Percentiles rank a stretch among this genome's conserved stretches.
Evolutionary conservation across 2,329 filamentous ascomycete species (phyloP).

Genomic region (Fusarium nisikadoi): DNA sequence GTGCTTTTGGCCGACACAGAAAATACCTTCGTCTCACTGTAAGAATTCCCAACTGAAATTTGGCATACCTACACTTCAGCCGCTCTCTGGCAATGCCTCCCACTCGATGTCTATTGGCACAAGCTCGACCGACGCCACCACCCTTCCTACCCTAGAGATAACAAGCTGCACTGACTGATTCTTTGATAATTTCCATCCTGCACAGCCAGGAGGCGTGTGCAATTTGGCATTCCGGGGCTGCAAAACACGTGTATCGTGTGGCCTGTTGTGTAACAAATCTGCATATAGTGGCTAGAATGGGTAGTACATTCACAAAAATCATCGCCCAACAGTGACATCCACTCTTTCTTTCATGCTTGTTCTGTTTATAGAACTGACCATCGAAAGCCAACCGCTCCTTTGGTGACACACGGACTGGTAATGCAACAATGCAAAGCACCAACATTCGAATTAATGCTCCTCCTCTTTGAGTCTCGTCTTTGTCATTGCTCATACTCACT

Average conservation of each 20-base stretch:
- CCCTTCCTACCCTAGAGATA: conserved; percentile 1
- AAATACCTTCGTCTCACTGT: background rate
- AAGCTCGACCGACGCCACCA: background rate
- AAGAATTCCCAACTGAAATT: background rate
- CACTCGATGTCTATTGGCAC: background rate
- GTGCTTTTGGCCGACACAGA: background rate
- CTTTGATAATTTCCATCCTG: background rate
- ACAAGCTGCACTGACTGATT: background rate
- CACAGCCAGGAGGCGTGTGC: background rate
- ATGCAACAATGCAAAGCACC: background rate
- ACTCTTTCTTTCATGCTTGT: conserved; percentile 11
- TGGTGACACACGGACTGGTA: conserved; percentile 4
- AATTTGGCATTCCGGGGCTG: background rate
- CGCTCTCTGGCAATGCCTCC: background rate
- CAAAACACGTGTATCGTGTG: conserved; percentile 19
- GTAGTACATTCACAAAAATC: conserved; percentile 4
- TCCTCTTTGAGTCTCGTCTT: conserved; percentile 6
- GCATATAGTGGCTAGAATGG: background rate
- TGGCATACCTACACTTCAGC: background rate
- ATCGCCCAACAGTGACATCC: conserved; percentile 14
- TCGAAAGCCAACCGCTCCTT: background rate
- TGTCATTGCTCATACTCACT: conserved; percentile 22
- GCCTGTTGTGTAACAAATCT: conserved; percentile 1
- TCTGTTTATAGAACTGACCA: conserved; percentile 33
- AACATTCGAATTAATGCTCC: conserved; percentile 1